These are phyloP conservation scores for Plasmodium blacklocki DNA, from an alignment of 169 alveolate genomes.

Conservation along the genomic window DNA sequence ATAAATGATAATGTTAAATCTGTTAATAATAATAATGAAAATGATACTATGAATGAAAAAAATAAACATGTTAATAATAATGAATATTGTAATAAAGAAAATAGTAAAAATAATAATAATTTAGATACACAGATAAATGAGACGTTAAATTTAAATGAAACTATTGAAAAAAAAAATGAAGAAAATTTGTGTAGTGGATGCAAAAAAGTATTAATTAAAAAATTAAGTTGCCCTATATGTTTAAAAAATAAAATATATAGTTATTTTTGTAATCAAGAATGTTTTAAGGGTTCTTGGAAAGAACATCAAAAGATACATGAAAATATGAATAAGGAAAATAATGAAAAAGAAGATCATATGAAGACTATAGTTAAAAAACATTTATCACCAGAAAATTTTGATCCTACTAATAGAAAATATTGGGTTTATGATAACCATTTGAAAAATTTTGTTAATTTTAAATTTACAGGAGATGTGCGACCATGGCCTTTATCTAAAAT, in stretches of 20 bases:
- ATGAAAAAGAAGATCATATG: conserved; percentile 15
- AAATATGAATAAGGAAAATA: conserved; percentile 66
- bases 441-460: conserved; percentile 84
- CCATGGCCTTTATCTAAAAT: conserved; percentile 93
- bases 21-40: not conserved
- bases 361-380: conserved; percentile 5
- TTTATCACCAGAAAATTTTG: conserved; percentile 32
- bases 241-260: conserved; percentile 78
- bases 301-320: conserved; percentile 92
- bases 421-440: conserved; percentile 25
- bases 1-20: not conserved
- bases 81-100: not conserved
- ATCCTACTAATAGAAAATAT: conserved; percentile 39
- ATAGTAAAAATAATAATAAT: not conserved
- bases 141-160: not conserved
- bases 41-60: not conserved
- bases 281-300: conserved; percentile 94
- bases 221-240: conserved; percentile 85
- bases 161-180: not conserved
- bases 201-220: conserved; percentile 67
- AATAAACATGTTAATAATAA: not conserved
- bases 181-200: conserved; percentile 79
- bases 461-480: conserved; percentile 94
- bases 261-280: conserved; percentile 96
- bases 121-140: not conserved